Evolutionary conservation across 371 early-diverging fungal species (phyloP).

Genomic region (Mucor irregularis): DNA sequence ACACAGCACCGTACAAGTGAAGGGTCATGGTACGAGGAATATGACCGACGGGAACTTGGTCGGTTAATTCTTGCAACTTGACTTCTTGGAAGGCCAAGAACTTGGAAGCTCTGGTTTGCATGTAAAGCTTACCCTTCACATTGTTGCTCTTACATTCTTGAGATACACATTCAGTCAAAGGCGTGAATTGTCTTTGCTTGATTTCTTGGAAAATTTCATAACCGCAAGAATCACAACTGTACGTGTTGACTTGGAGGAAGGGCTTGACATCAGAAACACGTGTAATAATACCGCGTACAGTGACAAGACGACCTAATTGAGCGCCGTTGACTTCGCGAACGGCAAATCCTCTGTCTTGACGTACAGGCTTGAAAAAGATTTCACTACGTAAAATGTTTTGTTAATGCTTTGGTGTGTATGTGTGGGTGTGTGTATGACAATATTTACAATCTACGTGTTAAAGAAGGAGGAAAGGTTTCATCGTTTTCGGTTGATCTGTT

Average conservation of each 20-base stretch:
- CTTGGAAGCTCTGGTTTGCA: slow-evolving; percentile 95
- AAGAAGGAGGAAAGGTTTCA: slow-evolving; percentile 71
- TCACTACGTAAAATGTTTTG: too few relatives aligned
- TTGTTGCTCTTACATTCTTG: slow-evolving; percentile 85
- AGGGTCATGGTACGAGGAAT: slow-evolving; percentile 96
- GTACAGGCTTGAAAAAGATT: slow-evolving; percentile 82
- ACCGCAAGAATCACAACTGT: slow-evolving; percentile 97
- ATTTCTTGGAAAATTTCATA: slow-evolving; percentile 98
- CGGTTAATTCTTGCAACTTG: slow-evolving; percentile 94
- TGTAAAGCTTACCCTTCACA: slow-evolving; percentile 84
- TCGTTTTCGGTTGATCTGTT: slow-evolving; percentile 44
- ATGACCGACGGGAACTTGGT: slow-evolving; percentile 98
- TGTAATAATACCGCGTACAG: slow-evolving; percentile 95
- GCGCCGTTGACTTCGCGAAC: slow-evolving; percentile 88
- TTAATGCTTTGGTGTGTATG: background rate
- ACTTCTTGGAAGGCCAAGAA: slow-evolving; percentile 96
- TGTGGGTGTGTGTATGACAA: too few relatives aligned
- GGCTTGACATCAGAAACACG: slow-evolving; percentile 98
- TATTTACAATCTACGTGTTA: slow-evolving; percentile 87
- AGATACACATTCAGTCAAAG: slow-evolving; percentile 89
- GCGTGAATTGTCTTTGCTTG: slow-evolving; percentile 77
- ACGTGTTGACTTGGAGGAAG: slow-evolving; percentile 87
- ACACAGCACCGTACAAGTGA: slow-evolving; percentile 84
- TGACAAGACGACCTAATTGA: slow-evolving; percentile 88
- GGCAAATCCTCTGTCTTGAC: slow-evolving; percentile 63